Conservation (phyloP, 768 basidiomycete genomes). For the Lactarius quietus region DNA sequence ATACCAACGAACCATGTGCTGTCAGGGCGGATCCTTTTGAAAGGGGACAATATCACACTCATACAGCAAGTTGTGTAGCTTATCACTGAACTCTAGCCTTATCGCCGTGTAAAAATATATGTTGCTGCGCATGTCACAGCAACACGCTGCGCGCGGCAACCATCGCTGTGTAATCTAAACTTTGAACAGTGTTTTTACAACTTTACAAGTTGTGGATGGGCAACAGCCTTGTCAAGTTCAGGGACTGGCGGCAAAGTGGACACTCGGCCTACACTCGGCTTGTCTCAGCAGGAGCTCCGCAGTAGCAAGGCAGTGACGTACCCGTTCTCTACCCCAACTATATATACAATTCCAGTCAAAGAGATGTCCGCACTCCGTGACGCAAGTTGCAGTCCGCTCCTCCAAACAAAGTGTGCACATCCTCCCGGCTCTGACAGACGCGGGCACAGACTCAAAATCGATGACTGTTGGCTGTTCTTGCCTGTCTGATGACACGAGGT, state of each 20-base stretch:
- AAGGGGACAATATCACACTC: constrained; percentile 98
- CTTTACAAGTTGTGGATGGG: constrained; percentile 81
- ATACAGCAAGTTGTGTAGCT: constrained; percentile 65
- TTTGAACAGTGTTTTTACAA: constrained; percentile 10
- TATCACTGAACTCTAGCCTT: constrained; percentile 7
- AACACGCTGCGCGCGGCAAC: background rate
- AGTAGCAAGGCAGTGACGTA: constrained; percentile 30
- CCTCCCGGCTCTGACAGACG: constrained; percentile 50
- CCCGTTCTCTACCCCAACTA: constrained; percentile 88
- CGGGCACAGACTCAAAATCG: constrained; percentile 53
- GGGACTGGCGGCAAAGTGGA: constrained; percentile 77
- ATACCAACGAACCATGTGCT: constrained; percentile 14
- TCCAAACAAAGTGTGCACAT: constrained; percentile 84
- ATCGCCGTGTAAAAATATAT: constrained; percentile 25
- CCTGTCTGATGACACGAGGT: constrained; percentile 56
- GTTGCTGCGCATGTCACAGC: constrained; percentile 11
- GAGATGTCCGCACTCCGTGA: constrained; percentile 86
- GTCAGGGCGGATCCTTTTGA: constrained; percentile 91
- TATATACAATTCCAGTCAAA: constrained; percentile 91
- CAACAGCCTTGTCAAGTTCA: constrained; percentile 63
- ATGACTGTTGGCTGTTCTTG: constrained; percentile 68
- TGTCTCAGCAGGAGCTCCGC: constrained; percentile 10
- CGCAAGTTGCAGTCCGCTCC: constrained; percentile 74
- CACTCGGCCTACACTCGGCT: constrained; percentile 64
- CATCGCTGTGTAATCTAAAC: constrained; percentile 10